Percentiles rank a stretch among this genome's conserved stretches.
Evolutionary conservation across 192 early-diverging fungal genomes (phyloP).

Genomic region (Umbelopsis isabellina): DNA sequence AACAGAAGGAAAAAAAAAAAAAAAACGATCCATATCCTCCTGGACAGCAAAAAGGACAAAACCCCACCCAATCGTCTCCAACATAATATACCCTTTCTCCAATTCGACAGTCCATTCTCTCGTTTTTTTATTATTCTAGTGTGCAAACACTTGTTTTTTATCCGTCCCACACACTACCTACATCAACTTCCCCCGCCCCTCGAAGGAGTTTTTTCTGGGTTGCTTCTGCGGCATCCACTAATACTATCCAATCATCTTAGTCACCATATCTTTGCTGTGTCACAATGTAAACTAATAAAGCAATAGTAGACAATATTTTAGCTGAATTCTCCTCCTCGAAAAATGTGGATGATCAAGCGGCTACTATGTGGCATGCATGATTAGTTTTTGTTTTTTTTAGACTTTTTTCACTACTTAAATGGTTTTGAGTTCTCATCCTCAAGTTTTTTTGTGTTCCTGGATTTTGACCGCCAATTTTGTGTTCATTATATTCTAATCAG

Average conservation of each 20-base stretch:
- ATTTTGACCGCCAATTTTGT: too few species aligned
- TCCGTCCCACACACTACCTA: background rate
- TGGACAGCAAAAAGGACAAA: too few species aligned
- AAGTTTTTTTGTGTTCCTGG: too few species aligned
- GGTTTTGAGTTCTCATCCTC: too few species aligned
- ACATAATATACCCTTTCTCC: too few species aligned
- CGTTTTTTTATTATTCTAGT: too few species aligned
- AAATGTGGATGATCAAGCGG: background rate
- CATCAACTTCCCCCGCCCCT: background rate
- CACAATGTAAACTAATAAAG: constrained; percentile 22
- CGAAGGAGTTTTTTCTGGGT: constrained; percentile 9
- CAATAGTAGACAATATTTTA: constrained; percentile 20
- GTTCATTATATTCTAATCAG: too few species aligned
- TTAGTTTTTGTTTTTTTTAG: background rate
- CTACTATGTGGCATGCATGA: background rate
- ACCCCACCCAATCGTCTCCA: too few species aligned
- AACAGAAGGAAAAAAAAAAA: background rate
- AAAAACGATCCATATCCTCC: background rate
- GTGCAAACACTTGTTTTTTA: background rate
- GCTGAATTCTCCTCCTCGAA: background rate
- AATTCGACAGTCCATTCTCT: too few species aligned
- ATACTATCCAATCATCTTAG: constrained; percentile 15
- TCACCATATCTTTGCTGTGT: constrained; percentile 22
- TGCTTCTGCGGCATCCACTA: constrained; percentile 1
- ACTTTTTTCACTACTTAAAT: too few species aligned